phyloP scores from a whole-genome alignment of 225 moss, liverwort and hornwort genomes.

The Neckera pumila region DNA sequence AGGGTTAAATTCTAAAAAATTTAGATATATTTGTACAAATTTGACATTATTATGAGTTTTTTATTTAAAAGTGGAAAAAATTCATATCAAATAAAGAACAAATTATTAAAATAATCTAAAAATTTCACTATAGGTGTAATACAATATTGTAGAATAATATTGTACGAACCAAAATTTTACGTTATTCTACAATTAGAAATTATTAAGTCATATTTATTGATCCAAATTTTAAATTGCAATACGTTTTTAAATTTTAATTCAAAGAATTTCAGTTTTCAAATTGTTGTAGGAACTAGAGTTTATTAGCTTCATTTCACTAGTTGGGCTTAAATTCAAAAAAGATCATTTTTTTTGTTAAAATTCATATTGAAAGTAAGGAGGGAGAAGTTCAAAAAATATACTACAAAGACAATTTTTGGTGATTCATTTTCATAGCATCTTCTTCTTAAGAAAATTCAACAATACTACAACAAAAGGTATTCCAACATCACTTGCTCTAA shows the following conservation, averaged over 20 bases:
- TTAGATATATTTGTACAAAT: too few species aligned
- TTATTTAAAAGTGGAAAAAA: not conserved
- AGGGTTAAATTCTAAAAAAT: too few species aligned
- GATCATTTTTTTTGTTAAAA: not conserved
- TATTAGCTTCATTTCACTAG: not conserved
- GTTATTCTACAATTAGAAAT: not conserved
- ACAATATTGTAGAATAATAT: too few species aligned
- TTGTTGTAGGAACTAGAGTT: not conserved
- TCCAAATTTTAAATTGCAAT: not conserved
- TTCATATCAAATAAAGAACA: not conserved
- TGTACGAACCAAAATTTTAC: too few species aligned
- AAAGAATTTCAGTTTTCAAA: not conserved
- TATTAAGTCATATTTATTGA: not conserved
- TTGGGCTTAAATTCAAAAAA: not conserved
- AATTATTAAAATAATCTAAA: not conserved
- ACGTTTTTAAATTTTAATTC: too few species aligned
- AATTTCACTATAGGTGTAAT: not conserved
- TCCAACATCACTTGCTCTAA: not conserved
- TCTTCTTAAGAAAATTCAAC: not conserved
- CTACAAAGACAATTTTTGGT: not conserved
- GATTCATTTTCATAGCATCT: not conserved
- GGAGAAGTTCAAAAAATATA: not conserved
- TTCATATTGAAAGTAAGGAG: not conserved
- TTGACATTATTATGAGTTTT: too few species aligned
- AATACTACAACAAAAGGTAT: not conserved